A percentile compares a stretch with the other conserved stretches of the same genome.
Conservation (phyloP, 2,329 filamentous ascomycete species). For the Paecilomyces dactylethromorphus region DNA sequence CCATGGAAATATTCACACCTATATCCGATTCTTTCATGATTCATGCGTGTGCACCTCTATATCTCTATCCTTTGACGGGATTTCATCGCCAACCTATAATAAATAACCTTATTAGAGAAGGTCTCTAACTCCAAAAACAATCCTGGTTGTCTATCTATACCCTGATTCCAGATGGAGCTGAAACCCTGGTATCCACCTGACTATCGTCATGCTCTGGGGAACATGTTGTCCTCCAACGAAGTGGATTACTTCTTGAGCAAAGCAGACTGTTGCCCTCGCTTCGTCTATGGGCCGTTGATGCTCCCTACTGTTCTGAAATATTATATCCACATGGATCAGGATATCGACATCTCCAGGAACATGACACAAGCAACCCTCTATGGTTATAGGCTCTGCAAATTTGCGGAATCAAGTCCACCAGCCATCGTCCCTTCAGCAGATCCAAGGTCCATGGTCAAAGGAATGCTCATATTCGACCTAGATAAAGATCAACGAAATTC, state of each 20-base stretch:
- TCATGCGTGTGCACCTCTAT: background rate
- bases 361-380: conserved; percentile 22
- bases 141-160: background rate
- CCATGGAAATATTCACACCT: background rate
- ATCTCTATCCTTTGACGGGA: background rate
- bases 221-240: conserved; percentile 14
- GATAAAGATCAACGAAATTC: conserved; percentile 14
- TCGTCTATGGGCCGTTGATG: conserved; percentile 23
- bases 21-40: background rate
- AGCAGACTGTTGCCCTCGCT: conserved; percentile 14
- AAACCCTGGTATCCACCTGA: conserved; percentile 17
- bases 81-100: background rate
- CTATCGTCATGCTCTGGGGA: conserved; percentile 15
- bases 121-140: background rate
- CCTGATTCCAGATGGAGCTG: conserved; percentile 10
- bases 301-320: conserved; percentile 24
- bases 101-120: background rate
- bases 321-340: conserved; percentile 12
- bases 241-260: conserved; percentile 11
- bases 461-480: conserved; percentile 21
- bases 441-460: conserved; percentile 13
- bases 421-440: conserved; percentile 15
- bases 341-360: conserved; percentile 10
- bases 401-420: conserved; percentile 12
- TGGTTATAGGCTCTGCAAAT: conserved; percentile 17